Percentiles rank a stretch among this genome's conserved stretches.
Conservation (phyloP, 208 protist genomes). For the Giardia duodenalis region DNA sequence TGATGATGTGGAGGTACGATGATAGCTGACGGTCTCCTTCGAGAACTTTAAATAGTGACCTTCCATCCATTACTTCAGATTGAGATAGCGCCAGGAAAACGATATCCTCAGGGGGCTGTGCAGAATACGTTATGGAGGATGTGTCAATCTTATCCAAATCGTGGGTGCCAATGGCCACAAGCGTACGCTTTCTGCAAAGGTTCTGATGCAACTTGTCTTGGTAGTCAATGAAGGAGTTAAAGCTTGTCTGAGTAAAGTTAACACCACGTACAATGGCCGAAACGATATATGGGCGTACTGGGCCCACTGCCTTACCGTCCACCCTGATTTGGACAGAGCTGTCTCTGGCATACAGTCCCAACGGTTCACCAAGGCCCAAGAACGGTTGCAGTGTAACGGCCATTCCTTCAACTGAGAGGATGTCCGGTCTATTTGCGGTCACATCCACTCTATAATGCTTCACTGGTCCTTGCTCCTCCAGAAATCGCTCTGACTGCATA, state of each 20-base stretch:
- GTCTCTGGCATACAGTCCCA: too few species aligned
- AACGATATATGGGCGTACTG: slow-evolving; percentile 80
- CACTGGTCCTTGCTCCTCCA: neutral
- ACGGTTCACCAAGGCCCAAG: neutral
- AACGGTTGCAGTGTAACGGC: neutral
- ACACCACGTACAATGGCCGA: slow-evolving; percentile 83
- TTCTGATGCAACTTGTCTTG: slow-evolving; percentile 94
- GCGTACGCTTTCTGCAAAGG: slow-evolving; percentile 68
- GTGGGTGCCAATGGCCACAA: slow-evolving; percentile 97
- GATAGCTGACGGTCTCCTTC: slow-evolving; percentile 24
- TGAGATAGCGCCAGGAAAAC: slow-evolving; percentile 74
- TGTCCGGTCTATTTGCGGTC: slow-evolving; percentile 35
- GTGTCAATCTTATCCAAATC: slow-evolving; percentile 80
- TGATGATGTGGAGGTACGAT: slow-evolving; percentile 55
- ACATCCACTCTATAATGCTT: slow-evolving; percentile 39
- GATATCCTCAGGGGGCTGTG: slow-evolving; percentile 55
- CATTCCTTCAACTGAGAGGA: slow-evolving; percentile 37
- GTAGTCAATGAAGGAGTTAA: slow-evolving; percentile 90
- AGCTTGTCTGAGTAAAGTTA: slow-evolving; percentile 68
- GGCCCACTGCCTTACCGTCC: slow-evolving; percentile 42
- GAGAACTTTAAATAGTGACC: slow-evolving; percentile 64
- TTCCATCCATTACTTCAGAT: slow-evolving; percentile 47
- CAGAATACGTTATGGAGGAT: slow-evolving; percentile 29
- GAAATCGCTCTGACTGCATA: neutral
- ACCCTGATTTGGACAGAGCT: neutral